phyloP scores from a whole-genome alignment of 75 land plant genomes.

The Larix kaempferi region DNA sequence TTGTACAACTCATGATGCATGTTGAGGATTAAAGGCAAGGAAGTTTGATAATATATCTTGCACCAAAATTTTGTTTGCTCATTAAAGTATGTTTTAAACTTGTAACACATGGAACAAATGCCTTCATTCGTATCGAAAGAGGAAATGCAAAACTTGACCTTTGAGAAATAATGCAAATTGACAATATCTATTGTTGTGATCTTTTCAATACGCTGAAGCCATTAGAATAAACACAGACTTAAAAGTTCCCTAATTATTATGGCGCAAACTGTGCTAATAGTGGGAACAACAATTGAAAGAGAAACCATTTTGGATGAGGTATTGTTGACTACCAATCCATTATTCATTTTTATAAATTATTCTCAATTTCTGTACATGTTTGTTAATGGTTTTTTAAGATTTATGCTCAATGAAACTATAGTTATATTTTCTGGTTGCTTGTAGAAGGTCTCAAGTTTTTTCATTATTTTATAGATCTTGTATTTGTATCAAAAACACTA shows the following conservation, averaged over 20 bases:
- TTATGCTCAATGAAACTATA: too few relatives aligned
- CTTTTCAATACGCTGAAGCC: slow-evolving; percentile 35
- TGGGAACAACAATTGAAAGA: slow-evolving; percentile 14
- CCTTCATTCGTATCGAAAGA: too few relatives aligned
- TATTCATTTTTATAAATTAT: neutral
- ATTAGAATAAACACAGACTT: slow-evolving; percentile 33
- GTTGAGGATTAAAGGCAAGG: slow-evolving; percentile 35
- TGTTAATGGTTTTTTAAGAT: too few relatives aligned
- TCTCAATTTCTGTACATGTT: neutral
- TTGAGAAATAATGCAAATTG: too few relatives aligned
- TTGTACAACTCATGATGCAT: slow-evolving; percentile 58
- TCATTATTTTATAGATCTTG: too few relatives aligned
- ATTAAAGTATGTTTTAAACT: slow-evolving; percentile 34
- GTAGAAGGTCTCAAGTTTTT: too few relatives aligned
- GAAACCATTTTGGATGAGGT: slow-evolving; percentile 22
- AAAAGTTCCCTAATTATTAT: slow-evolving; percentile 25
- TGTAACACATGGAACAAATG: too few relatives aligned
- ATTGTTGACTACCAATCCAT: neutral
- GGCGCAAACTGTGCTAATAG: slow-evolving; percentile 28
- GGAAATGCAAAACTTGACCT: too few relatives aligned
- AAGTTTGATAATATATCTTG: slow-evolving; percentile 61
- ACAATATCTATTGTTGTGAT: neutral
- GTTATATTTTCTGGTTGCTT: too few relatives aligned
- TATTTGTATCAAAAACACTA: too few relatives aligned
- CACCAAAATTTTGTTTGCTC: slow-evolving; percentile 66